Evolutionary conservation across 495 filamentous ascomycete genomes (phyloP).

Genomic region (Tuber borchii): DNA sequence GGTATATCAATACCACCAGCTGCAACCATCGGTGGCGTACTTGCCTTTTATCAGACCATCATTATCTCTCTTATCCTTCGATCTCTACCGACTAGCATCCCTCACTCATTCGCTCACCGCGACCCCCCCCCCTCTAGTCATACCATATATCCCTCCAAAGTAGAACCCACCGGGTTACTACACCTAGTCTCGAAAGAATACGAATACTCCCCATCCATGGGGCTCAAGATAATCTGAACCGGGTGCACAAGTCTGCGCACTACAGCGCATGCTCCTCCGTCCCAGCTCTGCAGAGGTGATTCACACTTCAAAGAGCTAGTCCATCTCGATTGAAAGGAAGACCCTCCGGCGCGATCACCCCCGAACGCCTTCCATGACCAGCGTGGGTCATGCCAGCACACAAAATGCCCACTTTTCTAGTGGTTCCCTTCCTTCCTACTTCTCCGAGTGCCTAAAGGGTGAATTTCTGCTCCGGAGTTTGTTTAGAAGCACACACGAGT

Average conservation of each 20-base stretch:
- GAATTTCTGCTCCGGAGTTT: not conserved
- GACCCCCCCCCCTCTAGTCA: not conserved
- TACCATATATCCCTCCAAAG: not conserved
- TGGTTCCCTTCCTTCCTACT: not conserved
- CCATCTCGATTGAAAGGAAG: not conserved
- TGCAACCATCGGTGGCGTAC: not conserved
- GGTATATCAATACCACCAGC: not conserved
- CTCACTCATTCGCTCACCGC: not conserved
- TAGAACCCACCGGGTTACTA: not conserved
- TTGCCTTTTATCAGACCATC: not conserved
- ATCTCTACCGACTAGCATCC: not conserved
- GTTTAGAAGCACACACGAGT: not conserved
- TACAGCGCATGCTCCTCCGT: not conserved
- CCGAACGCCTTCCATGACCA: not conserved
- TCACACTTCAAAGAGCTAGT: not conserved
- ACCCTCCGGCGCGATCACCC: not conserved
- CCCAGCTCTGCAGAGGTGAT: not conserved
- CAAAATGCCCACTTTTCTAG: not conserved
- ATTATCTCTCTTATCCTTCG: not conserved
- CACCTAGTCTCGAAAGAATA: not conserved
- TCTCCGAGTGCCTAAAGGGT: not conserved
- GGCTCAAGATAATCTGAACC: not conserved
- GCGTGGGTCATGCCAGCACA: not conserved
- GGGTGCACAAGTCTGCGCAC: not conserved
- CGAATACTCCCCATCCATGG: not conserved